These are phyloP conservation scores for Cryphonectria parasitica DNA, from an alignment of 2,329 filamentous ascomycete species.

Conservation along the genomic window DNA sequence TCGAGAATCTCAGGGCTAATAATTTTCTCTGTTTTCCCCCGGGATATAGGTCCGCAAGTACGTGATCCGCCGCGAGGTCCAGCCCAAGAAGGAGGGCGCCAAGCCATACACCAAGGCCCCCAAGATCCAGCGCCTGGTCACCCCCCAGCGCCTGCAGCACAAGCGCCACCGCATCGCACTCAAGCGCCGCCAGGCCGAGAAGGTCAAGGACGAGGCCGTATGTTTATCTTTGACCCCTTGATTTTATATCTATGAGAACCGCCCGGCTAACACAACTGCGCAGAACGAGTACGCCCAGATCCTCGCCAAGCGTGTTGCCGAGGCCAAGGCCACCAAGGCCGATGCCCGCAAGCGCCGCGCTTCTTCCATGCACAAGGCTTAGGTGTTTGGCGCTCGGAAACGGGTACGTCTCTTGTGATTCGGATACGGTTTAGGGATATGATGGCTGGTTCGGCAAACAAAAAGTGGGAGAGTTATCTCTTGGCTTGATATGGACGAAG, in stretches of 20 bases:
- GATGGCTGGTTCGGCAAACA: constrained; percentile 25
- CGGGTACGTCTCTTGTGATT: constrained; percentile 44
- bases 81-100: constrained; percentile 97
- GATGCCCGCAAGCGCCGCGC: constrained; percentile 97
- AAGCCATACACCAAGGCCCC: constrained; percentile 99
- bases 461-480: constrained; percentile 34
- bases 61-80: constrained; percentile 98
- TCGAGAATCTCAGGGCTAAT: constrained; percentile 39
- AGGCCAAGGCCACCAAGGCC: constrained; percentile 92
- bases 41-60: constrained; percentile 89
- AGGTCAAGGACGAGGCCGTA: constrained; percentile 99
- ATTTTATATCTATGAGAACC: constrained; percentile 8
- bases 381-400: constrained; percentile 49
- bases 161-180: constrained; percentile 98
- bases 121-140: constrained; percentile 99
- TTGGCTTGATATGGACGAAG: constrained; percentile 34
- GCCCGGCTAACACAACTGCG: constrained; percentile 44
- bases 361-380: constrained; percentile 86
- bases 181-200: constrained; percentile 97
- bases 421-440: constrained; percentile 29
- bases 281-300: constrained; percentile 97
- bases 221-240: constrained; percentile 43
- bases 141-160: constrained; percentile 99
- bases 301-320: constrained; percentile 94
- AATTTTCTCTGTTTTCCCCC: constrained; percentile 41